These are phyloP conservation scores for Taiwanofungus camphoratus DNA, from an alignment of 1,284 basidiomycete species.

Conservation along the genomic window DNA sequence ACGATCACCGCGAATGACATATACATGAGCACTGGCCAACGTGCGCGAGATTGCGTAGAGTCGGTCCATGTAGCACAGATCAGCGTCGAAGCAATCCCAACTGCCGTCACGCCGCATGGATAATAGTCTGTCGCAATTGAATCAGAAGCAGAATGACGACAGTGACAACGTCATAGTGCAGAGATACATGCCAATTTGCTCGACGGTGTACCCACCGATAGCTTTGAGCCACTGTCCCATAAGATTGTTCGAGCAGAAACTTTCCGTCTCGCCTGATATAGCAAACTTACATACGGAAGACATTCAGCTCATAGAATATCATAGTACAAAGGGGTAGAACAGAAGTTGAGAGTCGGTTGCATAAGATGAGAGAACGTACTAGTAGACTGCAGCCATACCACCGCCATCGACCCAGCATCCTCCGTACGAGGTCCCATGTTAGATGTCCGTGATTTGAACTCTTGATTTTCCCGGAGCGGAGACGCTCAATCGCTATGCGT, in stretches of 20 bases:
- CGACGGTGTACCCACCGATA: constrained; percentile 53
- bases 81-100: constrained; percentile 58
- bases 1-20: constrained; percentile 51
- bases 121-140: constrained; percentile 44
- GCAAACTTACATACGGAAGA: constrained; percentile 38
- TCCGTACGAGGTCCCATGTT: constrained; percentile 43
- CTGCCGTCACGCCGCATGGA: constrained; percentile 59
- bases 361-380: constrained; percentile 30
- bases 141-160: neutral
- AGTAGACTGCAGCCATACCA: constrained; percentile 64
- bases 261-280: constrained; percentile 64
- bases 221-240: constrained; percentile 74
- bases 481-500: constrained; percentile 42
- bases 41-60: constrained; percentile 35
- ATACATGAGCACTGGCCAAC: constrained; percentile 63
- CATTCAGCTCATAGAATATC: neutral
- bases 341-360: neutral
- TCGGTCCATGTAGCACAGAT: constrained; percentile 62
- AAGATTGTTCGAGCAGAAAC: constrained; percentile 66
- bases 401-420: constrained; percentile 59
- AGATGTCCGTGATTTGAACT: constrained; percentile 38
- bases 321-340: neutral
- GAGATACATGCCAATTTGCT: constrained; percentile 45
- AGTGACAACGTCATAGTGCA: neutral
- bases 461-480: constrained; percentile 29